These are phyloP conservation scores for Golubevia pallescens DNA, from an alignment of 1,284 basidiomycete species.

Conservation along the genomic window DNA sequence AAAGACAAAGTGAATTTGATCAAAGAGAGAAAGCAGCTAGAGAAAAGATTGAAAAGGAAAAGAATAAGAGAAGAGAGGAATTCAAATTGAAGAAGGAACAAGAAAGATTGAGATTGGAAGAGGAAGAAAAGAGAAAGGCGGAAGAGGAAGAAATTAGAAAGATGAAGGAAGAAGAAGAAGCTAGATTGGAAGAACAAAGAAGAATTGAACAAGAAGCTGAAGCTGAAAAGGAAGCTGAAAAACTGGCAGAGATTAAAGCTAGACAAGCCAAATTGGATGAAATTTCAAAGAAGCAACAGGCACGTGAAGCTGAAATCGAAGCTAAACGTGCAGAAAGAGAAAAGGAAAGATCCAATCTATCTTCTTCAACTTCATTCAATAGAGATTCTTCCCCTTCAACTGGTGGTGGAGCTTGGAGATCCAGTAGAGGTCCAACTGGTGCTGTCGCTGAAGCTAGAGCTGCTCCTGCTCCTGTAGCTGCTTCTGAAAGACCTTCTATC, in stretches of 20 bases:
- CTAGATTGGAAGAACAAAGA: conserved; percentile 12
- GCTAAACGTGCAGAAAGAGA: conserved; percentile 14
- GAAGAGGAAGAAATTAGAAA: conserved; percentile 48
- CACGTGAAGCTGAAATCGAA: conserved; percentile 46
- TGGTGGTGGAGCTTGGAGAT: conserved; percentile 8
- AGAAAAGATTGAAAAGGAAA: conserved; percentile 83
- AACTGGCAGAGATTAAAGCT: conserved; percentile 59
- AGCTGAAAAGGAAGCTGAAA: conserved; percentile 54
- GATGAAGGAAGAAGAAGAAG: conserved; percentile 36
- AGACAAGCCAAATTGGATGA: conserved; percentile 48
- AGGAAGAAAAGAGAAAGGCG: conserved; percentile 22
- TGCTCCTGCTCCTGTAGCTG: conserved; percentile 3
- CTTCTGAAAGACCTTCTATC: not conserved
- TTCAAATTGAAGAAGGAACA: conserved; percentile 23
- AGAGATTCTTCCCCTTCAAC: conserved; percentile 13
- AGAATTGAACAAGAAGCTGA: conserved; percentile 44
- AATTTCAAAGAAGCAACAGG: conserved; percentile 43
- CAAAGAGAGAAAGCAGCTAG: conserved; percentile 72
- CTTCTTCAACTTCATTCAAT: conserved; percentile 8
- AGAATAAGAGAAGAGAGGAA: conserved; percentile 71
- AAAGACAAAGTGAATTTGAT: conserved; percentile 76
- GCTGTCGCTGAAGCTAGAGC: conserved; percentile 9
- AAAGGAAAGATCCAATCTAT: not conserved
- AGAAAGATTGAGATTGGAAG: not conserved
- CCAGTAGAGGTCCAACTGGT: conserved; percentile 7